A percentile compares a stretch with the other conserved stretches of the same genome.
phyloP scores from a whole-genome alignment of 2,329 filamentous ascomycete genomes.

The Hirsutella thompsonii region DNA sequence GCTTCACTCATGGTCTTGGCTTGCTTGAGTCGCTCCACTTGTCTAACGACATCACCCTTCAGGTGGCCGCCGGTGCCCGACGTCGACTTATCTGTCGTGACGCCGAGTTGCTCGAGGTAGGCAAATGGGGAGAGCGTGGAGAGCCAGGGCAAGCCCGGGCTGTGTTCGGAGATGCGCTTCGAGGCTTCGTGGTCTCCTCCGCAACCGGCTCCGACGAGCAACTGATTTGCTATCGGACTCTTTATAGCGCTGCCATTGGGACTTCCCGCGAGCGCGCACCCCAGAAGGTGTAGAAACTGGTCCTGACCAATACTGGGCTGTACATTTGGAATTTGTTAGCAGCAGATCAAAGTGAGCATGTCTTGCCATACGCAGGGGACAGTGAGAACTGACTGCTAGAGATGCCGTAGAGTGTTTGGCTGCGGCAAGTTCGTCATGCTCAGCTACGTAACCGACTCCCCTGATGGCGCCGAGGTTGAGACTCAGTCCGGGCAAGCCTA shows the following conservation, averaged over 20 bases:
- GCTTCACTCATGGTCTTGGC: slow-evolving; percentile 1
- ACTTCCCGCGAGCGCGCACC: neutral
- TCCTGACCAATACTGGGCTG: neutral
- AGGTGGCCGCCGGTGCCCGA: neutral
- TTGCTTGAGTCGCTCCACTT: neutral
- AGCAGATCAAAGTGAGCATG: too few relatives aligned
- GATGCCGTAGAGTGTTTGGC: neutral
- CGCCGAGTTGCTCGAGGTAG: neutral
- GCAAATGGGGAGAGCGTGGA: neutral
- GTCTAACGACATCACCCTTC: neutral
- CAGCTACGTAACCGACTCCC: neutral
- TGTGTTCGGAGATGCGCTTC: neutral
- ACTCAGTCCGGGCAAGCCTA: neutral
- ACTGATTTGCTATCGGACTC: neutral
- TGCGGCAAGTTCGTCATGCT: neutral
- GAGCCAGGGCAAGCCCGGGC: slow-evolving; percentile 1
- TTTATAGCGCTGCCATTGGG: neutral
- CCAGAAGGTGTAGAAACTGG: neutral
- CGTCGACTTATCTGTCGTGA: neutral
- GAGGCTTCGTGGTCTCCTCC: neutral
- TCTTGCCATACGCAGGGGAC: too few relatives aligned
- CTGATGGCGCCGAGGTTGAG: neutral
- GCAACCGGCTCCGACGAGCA: neutral
- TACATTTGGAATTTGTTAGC: neutral
- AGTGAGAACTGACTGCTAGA: neutral